Evolutionary conservation across 768 basidiomycete genomes (phyloP).

Genomic region (Strobilomyces confusus): DNA sequence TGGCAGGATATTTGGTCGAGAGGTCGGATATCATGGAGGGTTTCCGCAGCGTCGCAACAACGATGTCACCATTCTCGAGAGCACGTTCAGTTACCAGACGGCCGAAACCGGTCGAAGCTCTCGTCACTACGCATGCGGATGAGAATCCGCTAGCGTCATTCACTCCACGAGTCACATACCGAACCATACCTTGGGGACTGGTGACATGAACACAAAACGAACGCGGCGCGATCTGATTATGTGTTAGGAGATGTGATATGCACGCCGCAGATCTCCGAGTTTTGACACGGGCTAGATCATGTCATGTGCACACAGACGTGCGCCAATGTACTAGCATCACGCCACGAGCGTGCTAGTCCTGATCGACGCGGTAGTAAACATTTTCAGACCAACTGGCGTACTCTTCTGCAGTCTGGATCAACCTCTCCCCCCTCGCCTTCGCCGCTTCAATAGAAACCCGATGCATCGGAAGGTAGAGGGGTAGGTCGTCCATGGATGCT

Average conservation of each 20-base stretch:
- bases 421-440: slow-evolving; percentile 19
- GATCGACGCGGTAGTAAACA: slow-evolving; percentile 13
- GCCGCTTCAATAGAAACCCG: slow-evolving; percentile 20
- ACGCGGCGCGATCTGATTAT: background rate
- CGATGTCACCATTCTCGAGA: slow-evolving; percentile 38
- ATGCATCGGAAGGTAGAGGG: slow-evolving; percentile 25
- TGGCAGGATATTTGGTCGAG: slow-evolving; percentile 24
- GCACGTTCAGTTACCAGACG: slow-evolving; percentile 31
- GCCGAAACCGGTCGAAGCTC: slow-evolving; percentile 40
- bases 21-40: slow-evolving; percentile 35
- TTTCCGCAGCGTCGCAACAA: slow-evolving; percentile 42
- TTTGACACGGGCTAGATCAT: background rate
- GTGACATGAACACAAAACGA: background rate
- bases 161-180: slow-evolving; percentile 7
- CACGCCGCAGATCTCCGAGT: background rate
- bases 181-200: slow-evolving; percentile 21
- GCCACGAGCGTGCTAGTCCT: slow-evolving; percentile 3
- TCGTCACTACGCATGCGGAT: slow-evolving; percentile 35
- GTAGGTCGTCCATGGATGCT: slow-evolving; percentile 21
- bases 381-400: slow-evolving; percentile 29
- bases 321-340: too few species aligned
- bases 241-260: background rate
- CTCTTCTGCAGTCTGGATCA: slow-evolving; percentile 21
- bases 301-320: background rate
- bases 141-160: background rate